phyloP scores from a whole-genome alignment of 1,284 basidiomycete genomes.

The Cerrena zonata region DNA sequence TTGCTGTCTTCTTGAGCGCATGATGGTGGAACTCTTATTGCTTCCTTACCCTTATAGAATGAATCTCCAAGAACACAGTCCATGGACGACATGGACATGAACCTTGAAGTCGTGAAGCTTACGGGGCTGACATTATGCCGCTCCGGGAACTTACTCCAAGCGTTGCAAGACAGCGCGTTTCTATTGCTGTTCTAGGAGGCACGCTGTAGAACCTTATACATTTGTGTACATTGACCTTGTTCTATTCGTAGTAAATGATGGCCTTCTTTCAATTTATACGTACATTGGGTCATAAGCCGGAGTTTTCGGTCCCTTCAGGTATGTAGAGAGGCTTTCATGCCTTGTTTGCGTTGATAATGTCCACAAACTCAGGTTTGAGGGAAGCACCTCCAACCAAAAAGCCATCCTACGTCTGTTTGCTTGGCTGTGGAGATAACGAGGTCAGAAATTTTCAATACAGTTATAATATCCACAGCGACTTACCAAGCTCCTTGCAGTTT shows the following conservation, averaged over 20 bases:
- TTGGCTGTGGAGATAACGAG: conserved; percentile 39
- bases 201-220: too few species aligned
- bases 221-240: too few species aligned
- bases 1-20: neutral
- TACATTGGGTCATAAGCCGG: neutral
- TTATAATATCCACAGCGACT: conserved; percentile 23
- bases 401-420: conserved; percentile 89
- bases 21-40: neutral
- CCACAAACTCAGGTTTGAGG: conserved; percentile 92
- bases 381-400: conserved; percentile 98
- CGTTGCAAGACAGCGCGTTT: too few species aligned
- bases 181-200: too few species aligned
- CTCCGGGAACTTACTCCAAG: neutral
- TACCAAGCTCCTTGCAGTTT: conserved; percentile 84
- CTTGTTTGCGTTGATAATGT: conserved; percentile 79
- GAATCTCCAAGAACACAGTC: neutral
- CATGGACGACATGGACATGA: neutral
- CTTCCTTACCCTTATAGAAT: neutral
- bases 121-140: neutral
- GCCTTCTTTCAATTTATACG: too few species aligned
- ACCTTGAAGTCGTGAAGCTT: too few species aligned
- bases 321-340: conserved; percentile 13
- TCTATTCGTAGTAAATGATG: too few species aligned
- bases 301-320: neutral
- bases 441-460: neutral